Evolutionary conservation across 345 rosid genomes (phyloP).

Genomic region (Syzygium jambos): DNA sequence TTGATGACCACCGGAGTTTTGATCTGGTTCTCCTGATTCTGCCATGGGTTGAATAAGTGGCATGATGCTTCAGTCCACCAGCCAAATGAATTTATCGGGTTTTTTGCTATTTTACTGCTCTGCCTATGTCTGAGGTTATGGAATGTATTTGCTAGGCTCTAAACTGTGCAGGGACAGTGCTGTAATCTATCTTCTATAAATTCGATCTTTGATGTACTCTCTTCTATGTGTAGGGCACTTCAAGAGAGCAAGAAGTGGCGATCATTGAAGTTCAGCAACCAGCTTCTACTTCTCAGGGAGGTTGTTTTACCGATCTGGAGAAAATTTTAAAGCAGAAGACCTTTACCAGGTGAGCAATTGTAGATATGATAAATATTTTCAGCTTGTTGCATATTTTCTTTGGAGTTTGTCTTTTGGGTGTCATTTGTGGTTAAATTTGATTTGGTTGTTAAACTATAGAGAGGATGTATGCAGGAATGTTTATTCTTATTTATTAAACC

Average conservation of each 20-base stretch:
- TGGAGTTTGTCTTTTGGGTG: background rate
- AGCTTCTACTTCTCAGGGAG: slow-evolving; percentile 10
- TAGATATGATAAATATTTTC: background rate
- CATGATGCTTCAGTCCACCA: background rate
- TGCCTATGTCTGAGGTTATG: background rate
- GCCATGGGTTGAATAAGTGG: background rate
- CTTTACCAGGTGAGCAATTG: slow-evolving; percentile 56
- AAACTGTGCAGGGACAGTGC: background rate
- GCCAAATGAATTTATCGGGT: background rate
- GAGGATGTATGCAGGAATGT: background rate
- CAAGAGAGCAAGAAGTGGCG: slow-evolving; percentile 18
- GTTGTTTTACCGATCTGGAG: slow-evolving; percentile 43
- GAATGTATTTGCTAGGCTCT: background rate
- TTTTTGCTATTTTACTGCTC: background rate
- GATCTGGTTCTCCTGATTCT: background rate
- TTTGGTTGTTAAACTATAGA: background rate
- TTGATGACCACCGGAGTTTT: background rate
- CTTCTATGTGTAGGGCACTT: slow-evolving; percentile 12
- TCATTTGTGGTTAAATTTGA: background rate
- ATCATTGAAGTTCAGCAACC: slow-evolving; percentile 12
- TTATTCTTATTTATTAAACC: background rate
- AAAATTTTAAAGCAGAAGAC: slow-evolving; percentile 56
- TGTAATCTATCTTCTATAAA: background rate
- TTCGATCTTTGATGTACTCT: background rate
- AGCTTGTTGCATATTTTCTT: background rate